Percentiles rank a stretch among this genome's conserved stretches.
Evolutionary conservation across 2,329 filamentous ascomycete genomes (phyloP).

Genomic region (Trichoderma koningii): DNA sequence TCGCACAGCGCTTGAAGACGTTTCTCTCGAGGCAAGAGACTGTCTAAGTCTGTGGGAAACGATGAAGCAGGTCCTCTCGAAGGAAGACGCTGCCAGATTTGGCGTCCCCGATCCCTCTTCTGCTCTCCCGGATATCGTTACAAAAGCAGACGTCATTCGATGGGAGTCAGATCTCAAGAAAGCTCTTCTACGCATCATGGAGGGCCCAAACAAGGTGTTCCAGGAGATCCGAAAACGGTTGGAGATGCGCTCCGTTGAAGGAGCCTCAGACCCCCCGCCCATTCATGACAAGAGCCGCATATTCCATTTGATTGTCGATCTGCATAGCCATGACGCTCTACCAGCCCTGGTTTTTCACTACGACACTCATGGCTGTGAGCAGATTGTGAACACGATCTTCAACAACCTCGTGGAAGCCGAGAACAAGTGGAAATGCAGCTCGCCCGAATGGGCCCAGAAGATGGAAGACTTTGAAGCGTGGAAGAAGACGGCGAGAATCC

Average conservation of each 20-base stretch:
- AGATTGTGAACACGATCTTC: constrained; percentile 55
- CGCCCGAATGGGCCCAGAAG: constrained; percentile 44
- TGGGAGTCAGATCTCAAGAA: constrained; percentile 67
- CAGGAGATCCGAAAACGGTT: constrained; percentile 51
- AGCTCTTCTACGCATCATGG: constrained; percentile 62
- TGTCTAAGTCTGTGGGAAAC: constrained; percentile 13
- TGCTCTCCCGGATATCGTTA: constrained; percentile 55
- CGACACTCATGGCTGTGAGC: constrained; percentile 66
- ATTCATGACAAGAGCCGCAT: not conserved
- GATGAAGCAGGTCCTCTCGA: constrained; percentile 15
- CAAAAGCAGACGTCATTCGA: constrained; percentile 64
- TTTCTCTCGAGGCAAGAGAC: constrained; percentile 26
- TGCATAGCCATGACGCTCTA: constrained; percentile 65
- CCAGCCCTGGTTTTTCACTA: constrained; percentile 80
- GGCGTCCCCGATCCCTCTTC: not conserved
- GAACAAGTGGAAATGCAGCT: constrained; percentile 57
- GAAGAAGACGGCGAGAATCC: constrained; percentile 40
- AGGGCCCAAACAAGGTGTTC: constrained; percentile 49
- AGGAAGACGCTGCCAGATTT: constrained; percentile 9
- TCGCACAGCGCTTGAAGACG: constrained; percentile 17
- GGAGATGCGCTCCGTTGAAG: not conserved
- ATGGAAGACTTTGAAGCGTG: constrained; percentile 14
- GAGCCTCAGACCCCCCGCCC: fast-evolving
- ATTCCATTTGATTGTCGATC: constrained; percentile 59
- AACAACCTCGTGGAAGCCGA: constrained; percentile 47